These are phyloP conservation scores for Colletotrichum karsti DNA, from an alignment of 2,329 filamentous ascomycete genomes.

Conservation along the genomic window DNA sequence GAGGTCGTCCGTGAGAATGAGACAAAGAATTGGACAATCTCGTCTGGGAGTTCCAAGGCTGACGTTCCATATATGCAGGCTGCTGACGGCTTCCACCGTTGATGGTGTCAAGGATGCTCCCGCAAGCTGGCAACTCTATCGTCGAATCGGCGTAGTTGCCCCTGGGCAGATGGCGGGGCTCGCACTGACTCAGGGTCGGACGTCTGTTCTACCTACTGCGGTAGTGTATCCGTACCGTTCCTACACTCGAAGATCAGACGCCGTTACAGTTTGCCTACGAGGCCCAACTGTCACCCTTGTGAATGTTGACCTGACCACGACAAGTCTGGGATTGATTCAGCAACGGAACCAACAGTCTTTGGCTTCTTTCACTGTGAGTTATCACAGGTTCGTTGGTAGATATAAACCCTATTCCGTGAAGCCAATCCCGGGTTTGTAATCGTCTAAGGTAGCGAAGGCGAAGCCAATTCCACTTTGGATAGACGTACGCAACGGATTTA, in stretches of 20 bases:
- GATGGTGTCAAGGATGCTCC: not conserved
- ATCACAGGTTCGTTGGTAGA: not conserved
- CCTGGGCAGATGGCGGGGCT: not conserved
- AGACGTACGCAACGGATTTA: not conserved
- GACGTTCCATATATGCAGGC: conserved; percentile 10
- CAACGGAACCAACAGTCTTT: not conserved
- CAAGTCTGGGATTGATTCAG: no score
- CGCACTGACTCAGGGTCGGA: not conserved
- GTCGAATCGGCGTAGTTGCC: conserved; percentile 1
- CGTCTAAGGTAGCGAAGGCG: not conserved
- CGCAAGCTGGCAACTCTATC: not conserved
- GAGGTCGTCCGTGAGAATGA: not conserved
- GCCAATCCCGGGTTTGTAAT: not conserved
- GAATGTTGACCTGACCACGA: no score
- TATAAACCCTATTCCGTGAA: not conserved
- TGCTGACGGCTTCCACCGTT: conserved; percentile 1
- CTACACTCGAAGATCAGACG: no score
- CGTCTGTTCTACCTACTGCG: not conserved
- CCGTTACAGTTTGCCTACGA: no score
- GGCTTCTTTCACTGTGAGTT: not conserved
- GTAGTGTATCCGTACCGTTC: no score
- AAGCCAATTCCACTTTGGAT: not conserved
- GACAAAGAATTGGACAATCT: not conserved
- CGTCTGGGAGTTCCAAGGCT: not conserved
- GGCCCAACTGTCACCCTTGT: no score